Evolutionary conservation across 176 grass and related monocot species (phyloP), one percentile per base, ranked within the genome.

Genomic region (Musa acuminata): DNA sequence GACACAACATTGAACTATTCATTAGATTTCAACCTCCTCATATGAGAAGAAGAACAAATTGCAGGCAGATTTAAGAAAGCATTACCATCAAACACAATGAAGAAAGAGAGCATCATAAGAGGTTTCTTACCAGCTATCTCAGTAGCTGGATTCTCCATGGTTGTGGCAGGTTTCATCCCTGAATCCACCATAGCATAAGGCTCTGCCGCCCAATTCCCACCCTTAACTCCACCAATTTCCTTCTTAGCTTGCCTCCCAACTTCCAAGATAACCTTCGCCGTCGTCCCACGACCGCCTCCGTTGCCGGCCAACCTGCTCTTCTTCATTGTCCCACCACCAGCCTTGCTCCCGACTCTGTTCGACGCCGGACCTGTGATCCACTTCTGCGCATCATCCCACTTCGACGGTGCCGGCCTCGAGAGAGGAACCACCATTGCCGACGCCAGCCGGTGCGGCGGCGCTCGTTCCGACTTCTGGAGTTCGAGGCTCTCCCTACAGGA

Each of bases 301-400:
- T 82, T 74, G 14, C 85, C 84, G 62, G 87, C 78, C 1, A 55
- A 74, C 51, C 83, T 51, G 8, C 83, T 81, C 53, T 84, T 94
- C 88, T 89, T 87, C 51, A 83, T 53, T 75, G 69, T 70, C 53
- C 43, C 77, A 9, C 78, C 91, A 13, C 72, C 4, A 3, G 66
- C 65, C n/a, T 51, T 75, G 1, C 78, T 78, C 0, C 69, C 19
- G 49, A 76, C 76, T 53, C 86, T 78, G 67, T 87, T 94, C 2
- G 84, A 86, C 51, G 79, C 87, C 8, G 91, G 96, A 79, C 91
- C 91, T n/a, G 91, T 90, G 70, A 99, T 95, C 96, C 96, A 99
- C 62, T 99, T 99, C 64, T 99, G 87, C 0, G 96, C 96, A 1
- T 99, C 91, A 57, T 99, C 88, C 96, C 96, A 99, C 62, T 99